Evolutionary conservation across 2,329 filamentous ascomycete genomes (phyloP).

Genomic region (Drechslerella coelobrocha): DNA sequence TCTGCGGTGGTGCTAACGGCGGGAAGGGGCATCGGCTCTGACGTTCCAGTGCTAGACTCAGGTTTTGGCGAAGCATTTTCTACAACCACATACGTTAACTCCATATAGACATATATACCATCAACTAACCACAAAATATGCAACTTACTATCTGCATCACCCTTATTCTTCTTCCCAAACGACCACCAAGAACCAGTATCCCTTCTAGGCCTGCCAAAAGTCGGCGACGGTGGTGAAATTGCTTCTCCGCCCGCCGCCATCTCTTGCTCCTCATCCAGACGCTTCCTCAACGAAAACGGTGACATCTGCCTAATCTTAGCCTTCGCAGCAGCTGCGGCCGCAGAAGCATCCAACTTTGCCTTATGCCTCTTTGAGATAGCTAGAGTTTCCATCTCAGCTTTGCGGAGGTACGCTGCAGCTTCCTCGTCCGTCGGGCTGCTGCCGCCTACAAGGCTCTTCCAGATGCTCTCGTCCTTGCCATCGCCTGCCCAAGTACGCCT

Average conservation of each 20-base stretch:
- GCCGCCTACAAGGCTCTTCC: conserved; percentile 34
- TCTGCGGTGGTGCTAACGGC: neutral
- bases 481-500: conserved; percentile 46
- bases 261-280: conserved; percentile 8
- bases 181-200: conserved; percentile 47
- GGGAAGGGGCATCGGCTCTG: no score
- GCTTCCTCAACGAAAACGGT: conserved; percentile 12
- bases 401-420: conserved; percentile 23
- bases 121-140: neutral
- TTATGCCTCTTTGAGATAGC: conserved; percentile 11
- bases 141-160: neutral
- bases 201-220: conserved; percentile 36
- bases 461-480: conserved; percentile 40
- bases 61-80: no score
- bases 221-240: conserved; percentile 25
- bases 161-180: neutral
- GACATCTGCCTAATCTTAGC: conserved; percentile 10
- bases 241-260: neutral
- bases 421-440: conserved; percentile 31
- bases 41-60: no score
- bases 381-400: conserved; percentile 35
- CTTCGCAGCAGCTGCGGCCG: neutral
- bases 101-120: neutral
- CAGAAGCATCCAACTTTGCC: neutral
- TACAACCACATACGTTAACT: no score